A percentile compares a stretch with the other conserved stretches of the same genome.
phyloP scores from a whole-genome alignment of 2,329 filamentous ascomycete genomes.

The Teratosphaeria viscida region DNA sequence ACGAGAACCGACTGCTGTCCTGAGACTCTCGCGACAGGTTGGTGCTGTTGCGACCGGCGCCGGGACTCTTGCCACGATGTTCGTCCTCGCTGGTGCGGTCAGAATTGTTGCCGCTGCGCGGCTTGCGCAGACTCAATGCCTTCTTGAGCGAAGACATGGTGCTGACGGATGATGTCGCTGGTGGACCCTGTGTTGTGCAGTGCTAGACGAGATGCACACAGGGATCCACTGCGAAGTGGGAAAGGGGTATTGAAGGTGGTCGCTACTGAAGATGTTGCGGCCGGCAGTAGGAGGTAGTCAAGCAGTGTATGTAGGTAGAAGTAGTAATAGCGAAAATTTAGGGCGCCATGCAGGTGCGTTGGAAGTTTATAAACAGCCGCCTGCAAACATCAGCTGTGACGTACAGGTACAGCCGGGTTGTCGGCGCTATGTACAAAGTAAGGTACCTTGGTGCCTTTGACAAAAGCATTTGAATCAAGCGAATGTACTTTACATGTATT shows the following conservation, averaged over 20 bases:
- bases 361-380: not conserved
- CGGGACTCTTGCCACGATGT: not conserved
- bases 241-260: not conserved
- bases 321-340: not conserved
- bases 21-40: slow-evolving; percentile 4
- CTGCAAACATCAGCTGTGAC: not conserved
- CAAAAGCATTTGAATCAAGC: too few relatives aligned
- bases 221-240: not conserved
- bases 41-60: not conserved
- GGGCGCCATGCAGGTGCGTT: not conserved
- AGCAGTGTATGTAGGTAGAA: too few relatives aligned
- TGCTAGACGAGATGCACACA: not conserved
- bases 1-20: slow-evolving; percentile 15
- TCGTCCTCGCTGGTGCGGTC: slow-evolving; percentile 10
- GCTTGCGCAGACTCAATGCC: slow-evolving; percentile 32
- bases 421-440: not conserved
- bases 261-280: not conserved
- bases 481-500: not conserved
- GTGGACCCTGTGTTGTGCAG: not conserved
- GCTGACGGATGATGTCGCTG: not conserved
- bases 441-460: not conserved
- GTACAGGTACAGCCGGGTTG: not conserved
- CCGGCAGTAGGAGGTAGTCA: not conserved
- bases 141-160: slow-evolving; percentile 35
- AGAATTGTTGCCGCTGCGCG: slow-evolving; percentile 21